Evolutionary conservation across 306 rosid genomes (phyloP).

Genomic region (Castanospermum australe): DNA sequence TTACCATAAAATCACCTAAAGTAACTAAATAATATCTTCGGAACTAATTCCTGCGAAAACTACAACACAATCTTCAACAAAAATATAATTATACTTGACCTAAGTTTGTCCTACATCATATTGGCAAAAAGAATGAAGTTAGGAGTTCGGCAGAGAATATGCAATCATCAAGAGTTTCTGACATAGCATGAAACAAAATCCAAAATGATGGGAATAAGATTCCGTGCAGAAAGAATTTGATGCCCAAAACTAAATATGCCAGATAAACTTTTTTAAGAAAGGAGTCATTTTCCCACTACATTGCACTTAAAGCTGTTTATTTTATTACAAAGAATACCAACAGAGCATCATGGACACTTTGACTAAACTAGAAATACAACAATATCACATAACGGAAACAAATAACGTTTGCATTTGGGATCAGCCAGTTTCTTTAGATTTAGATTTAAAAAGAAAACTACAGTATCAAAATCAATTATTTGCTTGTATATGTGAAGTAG

Average conservation of each 20-base stretch:
- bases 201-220: constrained; percentile 6
- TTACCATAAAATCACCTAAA: neutral
- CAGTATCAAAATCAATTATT: constrained; percentile 3
- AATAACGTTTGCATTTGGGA: neutral
- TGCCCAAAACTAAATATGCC: neutral
- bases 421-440: constrained; percentile 1
- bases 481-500: neutral
- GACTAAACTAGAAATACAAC: neutral
- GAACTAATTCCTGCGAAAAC: constrained; percentile 8
- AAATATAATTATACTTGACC: neutral
- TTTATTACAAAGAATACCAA: constrained; percentile 8
- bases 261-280: neutral
- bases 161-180: neutral
- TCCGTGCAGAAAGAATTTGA: neutral
- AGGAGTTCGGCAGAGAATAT: neutral
- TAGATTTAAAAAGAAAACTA: neutral
- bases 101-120: neutral
- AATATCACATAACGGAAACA: neutral
- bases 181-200: neutral
- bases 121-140: constrained; percentile 3
- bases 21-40: neutral
- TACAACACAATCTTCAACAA: neutral
- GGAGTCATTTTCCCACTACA: neutral
- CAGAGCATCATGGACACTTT: neutral
- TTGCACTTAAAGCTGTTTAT: neutral